A percentile compares a stretch with the other conserved stretches of the same genome.
These are phyloP conservation scores for Hypholoma sublateritium DNA, from an alignment of 768 basidiomycete species.

Conservation along the genomic window DNA sequence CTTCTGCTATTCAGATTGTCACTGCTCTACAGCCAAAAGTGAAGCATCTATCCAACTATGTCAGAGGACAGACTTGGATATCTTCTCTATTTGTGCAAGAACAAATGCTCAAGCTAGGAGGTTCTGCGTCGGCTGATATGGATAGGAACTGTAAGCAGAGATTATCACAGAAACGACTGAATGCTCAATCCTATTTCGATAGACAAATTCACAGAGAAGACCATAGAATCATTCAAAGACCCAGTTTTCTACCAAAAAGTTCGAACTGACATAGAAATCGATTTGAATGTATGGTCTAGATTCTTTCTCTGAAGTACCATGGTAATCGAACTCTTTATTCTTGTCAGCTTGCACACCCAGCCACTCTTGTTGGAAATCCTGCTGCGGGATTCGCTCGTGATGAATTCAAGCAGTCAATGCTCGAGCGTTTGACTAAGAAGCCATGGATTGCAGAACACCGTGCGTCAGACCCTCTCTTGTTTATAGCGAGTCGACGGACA, in stretches of 20 bases:
- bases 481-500: too few relatives aligned
- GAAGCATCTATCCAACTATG: slow-evolving; percentile 50
- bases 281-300: slow-evolving; percentile 43
- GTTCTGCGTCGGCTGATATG: slow-evolving; percentile 40
- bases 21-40: slow-evolving; percentile 56
- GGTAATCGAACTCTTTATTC: too few relatives aligned
- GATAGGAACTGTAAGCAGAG: background rate
- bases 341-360: slow-evolving; percentile 36
- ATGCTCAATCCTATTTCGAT: background rate
- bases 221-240: slow-evolving; percentile 50
- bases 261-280: slow-evolving; percentile 45
- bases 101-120: slow-evolving; percentile 36
- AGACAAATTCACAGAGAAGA: slow-evolving; percentile 53
- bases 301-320: background rate
- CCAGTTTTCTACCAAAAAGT: slow-evolving; percentile 47
- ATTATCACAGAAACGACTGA: background rate
- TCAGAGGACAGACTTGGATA: slow-evolving; percentile 62
- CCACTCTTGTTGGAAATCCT: slow-evolving; percentile 39
- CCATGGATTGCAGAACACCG: slow-evolving; percentile 61
- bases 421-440: slow-evolving; percentile 49
- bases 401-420: slow-evolving; percentile 46
- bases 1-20: slow-evolving; percentile 62
- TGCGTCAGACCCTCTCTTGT: slow-evolving; percentile 20
- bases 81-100: slow-evolving; percentile 43
- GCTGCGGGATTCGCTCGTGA: slow-evolving; percentile 34